Evolutionary conservation across 305 asterid species (phyloP).

Genomic region (Solanum hybrid): DNA sequence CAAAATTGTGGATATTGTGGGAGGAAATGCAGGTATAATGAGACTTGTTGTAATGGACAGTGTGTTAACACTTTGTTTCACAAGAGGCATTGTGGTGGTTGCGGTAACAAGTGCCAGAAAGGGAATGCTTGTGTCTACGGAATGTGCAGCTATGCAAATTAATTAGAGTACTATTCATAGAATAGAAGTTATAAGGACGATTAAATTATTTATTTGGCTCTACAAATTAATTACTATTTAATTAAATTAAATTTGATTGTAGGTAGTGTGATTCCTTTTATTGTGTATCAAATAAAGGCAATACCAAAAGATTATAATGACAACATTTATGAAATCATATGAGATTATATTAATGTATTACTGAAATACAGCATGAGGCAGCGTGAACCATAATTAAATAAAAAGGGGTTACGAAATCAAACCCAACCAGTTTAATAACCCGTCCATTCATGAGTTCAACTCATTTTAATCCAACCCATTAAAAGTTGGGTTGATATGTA

Average conservation of each 20-base stretch:
- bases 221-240: background rate
- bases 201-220: background rate
- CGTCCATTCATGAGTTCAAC: too few relatives aligned
- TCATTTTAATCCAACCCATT: too few relatives aligned
- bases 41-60: conserved; percentile 21
- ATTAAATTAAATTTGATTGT: background rate
- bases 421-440: too few relatives aligned
- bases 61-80: conserved; percentile 15
- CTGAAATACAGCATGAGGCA: background rate
- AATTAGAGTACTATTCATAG: background rate
- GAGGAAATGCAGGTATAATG: conserved; percentile 13
- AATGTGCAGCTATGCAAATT: conserved; percentile 28
- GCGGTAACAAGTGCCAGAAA: conserved; percentile 14
- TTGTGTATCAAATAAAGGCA: background rate
- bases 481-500: too few relatives aligned
- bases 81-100: conserved; percentile 20
- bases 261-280: background rate
- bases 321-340: background rate
- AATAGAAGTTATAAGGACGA: background rate
- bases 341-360: background rate
- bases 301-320: background rate
- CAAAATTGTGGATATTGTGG: conserved; percentile 21
- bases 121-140: conserved; percentile 22
- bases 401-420: too few relatives aligned
- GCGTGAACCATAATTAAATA: too few relatives aligned